Base-by-base conservation (phyloP, 129 eudicot genomes). In the Artemisia annua region DNA sequence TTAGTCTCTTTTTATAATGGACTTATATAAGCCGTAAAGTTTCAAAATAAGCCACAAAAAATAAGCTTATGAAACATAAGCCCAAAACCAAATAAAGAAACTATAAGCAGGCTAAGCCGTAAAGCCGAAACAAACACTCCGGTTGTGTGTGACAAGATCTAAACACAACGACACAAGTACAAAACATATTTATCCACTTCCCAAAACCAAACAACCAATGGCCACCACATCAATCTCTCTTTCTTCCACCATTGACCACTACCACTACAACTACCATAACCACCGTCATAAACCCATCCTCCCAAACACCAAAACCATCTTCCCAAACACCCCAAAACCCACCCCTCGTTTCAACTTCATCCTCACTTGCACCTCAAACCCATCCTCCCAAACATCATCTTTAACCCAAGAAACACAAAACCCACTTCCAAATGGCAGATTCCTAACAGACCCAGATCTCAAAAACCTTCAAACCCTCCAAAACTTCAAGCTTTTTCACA, bases 381-480 rank as follows among this genome's bases (percentile, higher is more conserved):
- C 72, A 26, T 73, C 84, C 0, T 48, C 87, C 48, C 39, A 76
- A 52, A 46, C 85, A 3, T 2, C 84, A 61, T 52, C 84, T 48
- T 80, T 77, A 39, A 39, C 46, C 73, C 82, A 79, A 48, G 75
- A 70, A 68, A 39, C 46, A 7, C 46, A 39, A 62, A 78, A 72
- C 73, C 90, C 92, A 60, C 82, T 76, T 82, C 84, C 75, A 54
- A 67, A 85, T 9, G 89, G 85, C 11, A 83, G 80, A 43, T 82
- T 88, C 72, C 60, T 88, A 18, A 81, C 95, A 44, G 46, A 79
- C 53, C 69, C 77, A 18, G 99, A 95, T 79, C 90, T 85, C 73
- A 69, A 83, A 78, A 88, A 83, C 56, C 91, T 90, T 48, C 85
- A 90, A 67, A 48, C 59, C 68, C 87, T 95, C 44, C 48, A 72